These are phyloP conservation scores for Sanghuangporus weigelae DNA, from an alignment of 1,284 basidiomycete species.

Conservation along the genomic window DNA sequence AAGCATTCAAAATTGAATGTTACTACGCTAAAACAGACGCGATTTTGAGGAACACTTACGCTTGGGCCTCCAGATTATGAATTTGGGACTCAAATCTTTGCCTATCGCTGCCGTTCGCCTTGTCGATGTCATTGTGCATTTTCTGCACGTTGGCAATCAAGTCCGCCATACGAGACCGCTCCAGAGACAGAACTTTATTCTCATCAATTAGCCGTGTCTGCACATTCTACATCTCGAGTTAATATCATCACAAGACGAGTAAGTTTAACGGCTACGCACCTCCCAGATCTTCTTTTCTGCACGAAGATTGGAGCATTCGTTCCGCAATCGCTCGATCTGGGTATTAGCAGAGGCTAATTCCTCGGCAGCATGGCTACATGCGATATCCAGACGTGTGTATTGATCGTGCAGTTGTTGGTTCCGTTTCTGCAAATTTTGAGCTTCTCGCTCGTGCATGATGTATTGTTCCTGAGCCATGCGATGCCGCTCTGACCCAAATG, in stretches of 20 bases:
- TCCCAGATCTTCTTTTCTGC: constrained; percentile 93
- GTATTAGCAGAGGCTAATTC: constrained; percentile 55
- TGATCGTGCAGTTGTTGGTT: constrained; percentile 67
- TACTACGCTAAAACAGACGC: neutral
- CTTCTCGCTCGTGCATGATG: constrained; percentile 47
- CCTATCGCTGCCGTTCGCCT: constrained; percentile 75
- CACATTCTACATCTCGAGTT: constrained; percentile 44
- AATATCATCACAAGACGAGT: neutral
- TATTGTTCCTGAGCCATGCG: constrained; percentile 62
- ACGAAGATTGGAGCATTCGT: constrained; percentile 79
- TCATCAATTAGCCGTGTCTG: constrained; percentile 81
- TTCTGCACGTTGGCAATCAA: constrained; percentile 84
- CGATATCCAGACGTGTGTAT: constrained; percentile 61
- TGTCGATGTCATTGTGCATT: constrained; percentile 85
- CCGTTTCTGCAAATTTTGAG: constrained; percentile 56
- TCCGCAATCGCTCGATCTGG: constrained; percentile 68
- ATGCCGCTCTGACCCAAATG: constrained; percentile 48
- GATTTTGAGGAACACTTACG: constrained; percentile 40
- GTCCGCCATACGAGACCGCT: constrained; percentile 81
- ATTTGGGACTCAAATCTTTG: constrained; percentile 76
- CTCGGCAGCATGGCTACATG: constrained; percentile 56
- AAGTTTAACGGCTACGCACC: constrained; percentile 39
- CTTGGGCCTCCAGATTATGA: constrained; percentile 72
- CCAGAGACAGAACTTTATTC: constrained; percentile 72
- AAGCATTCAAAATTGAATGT: constrained; percentile 1